These are phyloP conservation scores for Aspergillus fumigatus DNA, from an alignment of 2,329 filamentous ascomycete genomes.

Conservation along the genomic window DNA sequence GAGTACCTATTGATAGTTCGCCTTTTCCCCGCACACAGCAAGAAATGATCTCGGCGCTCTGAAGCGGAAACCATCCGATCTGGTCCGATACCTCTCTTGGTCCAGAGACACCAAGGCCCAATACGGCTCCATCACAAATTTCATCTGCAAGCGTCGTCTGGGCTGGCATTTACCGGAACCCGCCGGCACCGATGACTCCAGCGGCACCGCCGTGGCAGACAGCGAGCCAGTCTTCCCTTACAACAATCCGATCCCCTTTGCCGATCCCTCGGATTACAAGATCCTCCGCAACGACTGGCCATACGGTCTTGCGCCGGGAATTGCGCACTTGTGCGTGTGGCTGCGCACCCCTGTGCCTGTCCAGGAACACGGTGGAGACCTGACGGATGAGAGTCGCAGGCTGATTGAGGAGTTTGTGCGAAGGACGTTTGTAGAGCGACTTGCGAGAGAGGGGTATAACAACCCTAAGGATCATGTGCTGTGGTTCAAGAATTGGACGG, in stretches of 20 bases:
- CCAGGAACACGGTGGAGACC: constrained; percentile 43
- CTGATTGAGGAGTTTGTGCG: constrained; percentile 49
- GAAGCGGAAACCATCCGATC: constrained; percentile 56
- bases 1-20: neutral
- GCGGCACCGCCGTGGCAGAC: constrained; percentile 19
- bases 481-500: constrained; percentile 64
- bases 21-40: constrained; percentile 24
- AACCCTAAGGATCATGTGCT: constrained; percentile 45
- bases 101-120: constrained; percentile 49
- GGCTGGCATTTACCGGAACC: constrained; percentile 43
- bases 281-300: constrained; percentile 62
- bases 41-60: constrained; percentile 52
- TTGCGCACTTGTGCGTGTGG: constrained; percentile 57
- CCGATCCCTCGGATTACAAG: constrained; percentile 50
- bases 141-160: constrained; percentile 52
- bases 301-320: constrained; percentile 53
- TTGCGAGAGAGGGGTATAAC: constrained; percentile 31
- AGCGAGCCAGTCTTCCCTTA: constrained; percentile 38
- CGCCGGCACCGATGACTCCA: constrained; percentile 13
- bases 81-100: constrained; percentile 59
- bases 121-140: constrained; percentile 55
- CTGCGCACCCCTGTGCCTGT: constrained; percentile 47
- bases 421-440: constrained; percentile 45
- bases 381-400: constrained; percentile 47
- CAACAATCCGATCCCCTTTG: constrained; percentile 49